Evolutionary conservation across 2,329 filamentous ascomycete species (phyloP).

Genomic region (Cladosporium sp.): DNA sequence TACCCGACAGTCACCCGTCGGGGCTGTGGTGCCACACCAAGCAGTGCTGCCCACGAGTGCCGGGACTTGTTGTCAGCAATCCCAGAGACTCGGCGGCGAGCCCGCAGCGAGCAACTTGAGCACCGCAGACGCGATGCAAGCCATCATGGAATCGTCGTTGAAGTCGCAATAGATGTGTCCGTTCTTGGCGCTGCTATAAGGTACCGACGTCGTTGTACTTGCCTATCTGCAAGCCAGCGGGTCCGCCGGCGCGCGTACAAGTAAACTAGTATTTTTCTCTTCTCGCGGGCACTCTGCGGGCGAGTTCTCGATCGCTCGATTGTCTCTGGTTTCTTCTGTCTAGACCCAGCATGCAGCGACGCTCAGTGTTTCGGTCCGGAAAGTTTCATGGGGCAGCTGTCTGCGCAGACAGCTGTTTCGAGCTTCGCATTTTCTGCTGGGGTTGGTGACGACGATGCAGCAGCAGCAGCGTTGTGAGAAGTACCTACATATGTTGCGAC

Average conservation of each 20-base stretch:
- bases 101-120: neutral
- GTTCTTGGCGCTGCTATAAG: slow-evolving; percentile 7
- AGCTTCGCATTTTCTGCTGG: neutral
- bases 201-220: slow-evolving; percentile 2
- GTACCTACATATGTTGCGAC: neutral
- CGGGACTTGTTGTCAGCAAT: slow-evolving; percentile 4
- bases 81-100: slow-evolving; percentile 9
- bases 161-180: neutral
- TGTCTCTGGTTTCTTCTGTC: neutral
- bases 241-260: slow-evolving; percentile 8
- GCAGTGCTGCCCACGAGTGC: slow-evolving; percentile 5
- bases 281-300: too few relatives aligned
- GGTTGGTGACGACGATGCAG: neutral
- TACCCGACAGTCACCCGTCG: neutral
- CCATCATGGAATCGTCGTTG: slow-evolving; percentile 1
- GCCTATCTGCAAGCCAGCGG: slow-evolving; percentile 3
- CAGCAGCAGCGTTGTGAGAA: too few relatives aligned
- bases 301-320: slow-evolving; percentile 12
- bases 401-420: neutral
- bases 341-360: too few relatives aligned
- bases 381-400: neutral
- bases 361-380: slow-evolving; percentile 3
- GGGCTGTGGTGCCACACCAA: neutral
- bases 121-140: neutral
- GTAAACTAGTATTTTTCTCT: too few relatives aligned